Evolutionary conservation across 179 eudicot genomes (phyloP).

Genomic region (Corrigiola litoralis): DNA sequence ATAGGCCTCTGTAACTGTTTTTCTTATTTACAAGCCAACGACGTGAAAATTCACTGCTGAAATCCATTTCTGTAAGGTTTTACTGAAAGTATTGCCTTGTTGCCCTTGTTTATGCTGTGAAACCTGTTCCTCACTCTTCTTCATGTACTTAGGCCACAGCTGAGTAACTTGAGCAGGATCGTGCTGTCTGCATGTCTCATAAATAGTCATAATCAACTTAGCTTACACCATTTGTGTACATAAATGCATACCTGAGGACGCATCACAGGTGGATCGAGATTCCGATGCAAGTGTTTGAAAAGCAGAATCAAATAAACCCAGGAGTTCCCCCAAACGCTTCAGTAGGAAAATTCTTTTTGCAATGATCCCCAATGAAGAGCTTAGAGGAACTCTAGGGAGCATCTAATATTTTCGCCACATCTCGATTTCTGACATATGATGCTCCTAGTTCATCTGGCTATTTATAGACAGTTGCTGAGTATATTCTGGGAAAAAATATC

Average conservation of each 20-base stretch:
- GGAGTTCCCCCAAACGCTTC: constrained; percentile 38
- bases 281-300: not conserved
- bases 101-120: not conserved
- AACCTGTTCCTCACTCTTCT: not conserved
- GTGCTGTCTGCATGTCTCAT: not conserved
- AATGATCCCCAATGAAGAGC: constrained; percentile 27
- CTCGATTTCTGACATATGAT: not conserved
- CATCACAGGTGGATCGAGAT: not conserved
- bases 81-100: not conserved
- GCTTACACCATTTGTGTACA: not conserved
- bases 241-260: not conserved
- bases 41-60: not conserved
- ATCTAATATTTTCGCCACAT: not conserved
- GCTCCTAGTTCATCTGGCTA: not conserved
- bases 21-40: not conserved
- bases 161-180: not conserved
- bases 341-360: constrained; percentile 4
- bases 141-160: too few relatives aligned
- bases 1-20: too few relatives aligned
- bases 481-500: not conserved
- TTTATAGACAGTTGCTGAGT: not conserved
- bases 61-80: not conserved
- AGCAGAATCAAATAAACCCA: constrained; percentile 11
- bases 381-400: constrained; percentile 32
- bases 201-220: not conserved